These are phyloP conservation scores for Coemansia sp. DNA, from an alignment of 192 early-diverging fungal species.

Conservation along the genomic window DNA sequence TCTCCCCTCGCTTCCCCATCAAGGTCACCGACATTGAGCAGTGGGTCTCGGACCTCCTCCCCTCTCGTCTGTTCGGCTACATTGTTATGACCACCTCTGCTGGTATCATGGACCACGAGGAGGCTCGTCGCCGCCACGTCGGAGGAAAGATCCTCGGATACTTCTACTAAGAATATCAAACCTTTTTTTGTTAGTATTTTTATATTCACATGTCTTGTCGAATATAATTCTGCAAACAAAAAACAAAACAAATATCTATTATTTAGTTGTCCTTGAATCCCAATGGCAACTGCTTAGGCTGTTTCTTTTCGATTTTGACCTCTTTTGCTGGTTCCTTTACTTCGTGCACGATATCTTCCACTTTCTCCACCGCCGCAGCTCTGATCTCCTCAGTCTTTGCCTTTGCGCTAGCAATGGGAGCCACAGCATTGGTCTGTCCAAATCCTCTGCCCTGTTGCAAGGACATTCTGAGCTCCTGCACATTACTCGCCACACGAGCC, in stretches of 20 bases:
- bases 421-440: background rate
- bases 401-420: slow-evolving; percentile 6
- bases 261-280: slow-evolving; percentile 25
- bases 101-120: slow-evolving; percentile 99
- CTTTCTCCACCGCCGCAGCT: background rate
- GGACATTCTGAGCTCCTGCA: slow-evolving; percentile 42
- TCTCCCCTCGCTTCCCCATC: slow-evolving; percentile 98
- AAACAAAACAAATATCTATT: background rate
- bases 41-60: slow-evolving; percentile 96
- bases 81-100: slow-evolving; percentile 89
- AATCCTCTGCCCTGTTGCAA: slow-evolving; percentile 42
- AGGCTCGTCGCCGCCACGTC: slow-evolving; percentile 95
- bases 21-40: slow-evolving; percentile 93
- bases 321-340: background rate
- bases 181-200: background rate
- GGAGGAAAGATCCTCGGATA: slow-evolving; percentile 98
- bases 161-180: slow-evolving; percentile 72
- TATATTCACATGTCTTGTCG: slow-evolving; percentile 7
- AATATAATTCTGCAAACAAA: slow-evolving; percentile 1
- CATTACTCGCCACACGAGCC: background rate
- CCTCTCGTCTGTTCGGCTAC: slow-evolving; percentile 98
- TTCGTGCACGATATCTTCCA: background rate
- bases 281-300: slow-evolving; percentile 23
- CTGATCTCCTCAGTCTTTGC: background rate
- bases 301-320: background rate